Evolutionary conservation across 257 asterid species (phyloP).

Genomic region (Knoxia roxburghii): DNA sequence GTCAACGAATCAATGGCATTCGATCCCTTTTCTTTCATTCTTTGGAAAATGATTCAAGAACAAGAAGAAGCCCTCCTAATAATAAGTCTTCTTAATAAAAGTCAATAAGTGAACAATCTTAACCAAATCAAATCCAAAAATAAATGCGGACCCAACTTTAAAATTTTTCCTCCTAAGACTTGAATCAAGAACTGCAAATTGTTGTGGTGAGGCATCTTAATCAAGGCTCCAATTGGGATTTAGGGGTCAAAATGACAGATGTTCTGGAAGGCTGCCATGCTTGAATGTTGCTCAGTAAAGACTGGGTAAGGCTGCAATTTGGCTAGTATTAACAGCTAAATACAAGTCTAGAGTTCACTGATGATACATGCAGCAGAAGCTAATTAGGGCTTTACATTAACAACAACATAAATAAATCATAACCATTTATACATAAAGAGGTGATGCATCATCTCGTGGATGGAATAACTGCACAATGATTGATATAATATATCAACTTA

Average conservation of each 20-base stretch:
- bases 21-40: not conserved
- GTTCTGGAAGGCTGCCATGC: not conserved
- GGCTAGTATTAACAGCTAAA: slow-evolving; percentile 5
- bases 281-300: not conserved
- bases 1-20: slow-evolving; percentile 3
- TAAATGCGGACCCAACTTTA: too few species aligned
- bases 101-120: not conserved
- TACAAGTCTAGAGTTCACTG: slow-evolving; percentile 2
- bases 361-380: not conserved
- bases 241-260: not conserved
- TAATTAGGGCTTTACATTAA: slow-evolving; percentile 17
- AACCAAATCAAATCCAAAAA: not conserved
- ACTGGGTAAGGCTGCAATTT: too few species aligned
- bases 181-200: too few species aligned
- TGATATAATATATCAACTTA: not conserved
- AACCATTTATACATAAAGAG: slow-evolving; percentile 16
- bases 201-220: too few species aligned
- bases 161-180: too few species aligned
- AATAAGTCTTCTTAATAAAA: not conserved
- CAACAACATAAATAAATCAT: slow-evolving; percentile 4
- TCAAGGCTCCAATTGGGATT: not conserved
- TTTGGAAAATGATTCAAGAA: not conserved
- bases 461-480: slow-evolving; percentile 4
- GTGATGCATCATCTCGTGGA: not conserved
- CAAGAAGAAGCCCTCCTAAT: not conserved